Evolutionary conservation across 768 basidiomycete genomes (phyloP).

Genomic region (Agaricus blazei): DNA sequence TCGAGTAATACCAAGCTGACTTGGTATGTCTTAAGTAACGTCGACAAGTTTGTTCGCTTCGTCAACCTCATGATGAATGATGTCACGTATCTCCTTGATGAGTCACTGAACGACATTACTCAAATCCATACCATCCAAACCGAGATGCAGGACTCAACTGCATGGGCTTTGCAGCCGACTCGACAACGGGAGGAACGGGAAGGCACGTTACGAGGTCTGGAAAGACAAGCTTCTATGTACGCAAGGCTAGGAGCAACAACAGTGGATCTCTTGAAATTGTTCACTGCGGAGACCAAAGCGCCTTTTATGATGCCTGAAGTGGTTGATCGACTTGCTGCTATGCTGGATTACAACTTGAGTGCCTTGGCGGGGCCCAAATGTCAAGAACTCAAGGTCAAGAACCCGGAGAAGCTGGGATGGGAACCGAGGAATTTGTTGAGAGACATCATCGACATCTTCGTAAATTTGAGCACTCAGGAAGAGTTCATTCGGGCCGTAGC

Average conservation of each 20-base stretch:
- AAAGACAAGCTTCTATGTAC: conserved; percentile 82
- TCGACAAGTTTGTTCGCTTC: conserved; percentile 92
- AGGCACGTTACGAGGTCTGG: conserved; percentile 68
- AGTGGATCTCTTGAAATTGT: conserved; percentile 85
- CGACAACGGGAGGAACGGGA: conserved; percentile 85
- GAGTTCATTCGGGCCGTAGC: conserved; percentile 86
- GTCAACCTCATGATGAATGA: conserved; percentile 99
- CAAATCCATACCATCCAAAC: conserved; percentile 85
- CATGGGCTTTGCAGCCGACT: conserved; percentile 62
- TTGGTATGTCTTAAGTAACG: conserved; percentile 47
- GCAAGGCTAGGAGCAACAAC: conserved; percentile 83
- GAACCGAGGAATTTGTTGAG: conserved; percentile 75
- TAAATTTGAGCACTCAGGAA: conserved; percentile 77
- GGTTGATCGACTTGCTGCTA: conserved; percentile 90
- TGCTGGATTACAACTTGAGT: conserved; percentile 92
- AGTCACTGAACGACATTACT: conserved; percentile 82
- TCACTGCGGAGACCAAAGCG: conserved; percentile 85
- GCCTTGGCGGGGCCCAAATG: conserved; percentile 86
- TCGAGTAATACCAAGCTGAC: neutral
- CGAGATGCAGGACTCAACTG: conserved; percentile 72
- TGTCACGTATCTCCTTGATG: conserved; percentile 96
- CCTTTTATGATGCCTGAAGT: conserved; percentile 98
- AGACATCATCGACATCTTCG: conserved; percentile 85
- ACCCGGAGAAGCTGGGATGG: conserved; percentile 88
- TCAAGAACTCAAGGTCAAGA: conserved; percentile 78